Evolutionary conservation across 352 stramenopile genomes (phyloP).

Genomic region (Globisporangium carolinianum): DNA sequence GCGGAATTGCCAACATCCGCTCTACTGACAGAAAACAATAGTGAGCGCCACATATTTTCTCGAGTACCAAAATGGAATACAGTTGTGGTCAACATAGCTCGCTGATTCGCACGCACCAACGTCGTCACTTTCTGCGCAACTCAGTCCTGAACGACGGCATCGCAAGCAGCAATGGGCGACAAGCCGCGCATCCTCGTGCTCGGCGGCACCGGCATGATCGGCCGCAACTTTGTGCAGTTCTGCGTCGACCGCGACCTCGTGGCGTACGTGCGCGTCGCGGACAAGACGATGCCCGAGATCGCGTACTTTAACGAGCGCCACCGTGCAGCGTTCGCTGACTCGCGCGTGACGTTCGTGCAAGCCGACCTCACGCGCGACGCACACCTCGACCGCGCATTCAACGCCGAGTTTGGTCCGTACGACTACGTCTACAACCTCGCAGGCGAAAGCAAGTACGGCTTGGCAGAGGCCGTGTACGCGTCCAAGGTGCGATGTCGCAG

Average conservation of each 20-base stretch:
- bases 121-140: no score
- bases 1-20: neutral
- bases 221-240: slow-evolving; percentile 83
- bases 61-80: no score
- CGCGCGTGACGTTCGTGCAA: slow-evolving; percentile 73
- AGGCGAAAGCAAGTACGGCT: slow-evolving; percentile 76
- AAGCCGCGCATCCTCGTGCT: slow-evolving; percentile 81
- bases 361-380: slow-evolving; percentile 74
- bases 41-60: no score
- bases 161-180: slow-evolving; percentile 7
- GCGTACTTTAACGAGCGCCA: slow-evolving; percentile 74
- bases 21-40: neutral
- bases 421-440: slow-evolving; percentile 84
- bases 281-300: slow-evolving; percentile 87
- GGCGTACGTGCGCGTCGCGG: slow-evolving; percentile 64
- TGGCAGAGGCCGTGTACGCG: slow-evolving; percentile 67
- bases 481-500: slow-evolving; percentile 38
- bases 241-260: slow-evolving; percentile 64
- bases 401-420: slow-evolving; percentile 62
- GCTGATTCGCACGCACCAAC: no score
- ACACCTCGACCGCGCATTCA: slow-evolving; percentile 74
- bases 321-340: slow-evolving; percentile 62
- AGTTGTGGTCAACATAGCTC: no score
- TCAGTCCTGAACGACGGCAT: neutral
- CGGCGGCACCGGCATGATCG: slow-evolving; percentile 79